phyloP scores from a whole-genome alignment of 2,329 filamentous ascomycete species.

The Purpureocillium lavendulum region DNA sequence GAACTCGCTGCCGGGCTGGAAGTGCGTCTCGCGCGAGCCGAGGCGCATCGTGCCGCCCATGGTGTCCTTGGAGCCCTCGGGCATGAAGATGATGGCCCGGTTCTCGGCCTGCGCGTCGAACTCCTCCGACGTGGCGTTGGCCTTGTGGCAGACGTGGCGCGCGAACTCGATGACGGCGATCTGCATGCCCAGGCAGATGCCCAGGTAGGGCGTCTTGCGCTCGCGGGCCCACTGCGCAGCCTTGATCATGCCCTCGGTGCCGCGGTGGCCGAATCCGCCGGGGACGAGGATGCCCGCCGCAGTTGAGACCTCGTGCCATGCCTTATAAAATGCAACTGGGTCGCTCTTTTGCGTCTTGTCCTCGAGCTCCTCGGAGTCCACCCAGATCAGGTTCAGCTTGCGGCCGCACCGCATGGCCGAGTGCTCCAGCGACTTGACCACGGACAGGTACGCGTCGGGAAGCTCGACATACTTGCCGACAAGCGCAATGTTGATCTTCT shows the following conservation, averaged over 20 bases:
- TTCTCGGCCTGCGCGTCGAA: constrained; percentile 49
- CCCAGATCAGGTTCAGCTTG: constrained; percentile 73
- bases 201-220: constrained; percentile 73
- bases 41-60: constrained; percentile 85
- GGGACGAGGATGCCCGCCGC: constrained; percentile 40
- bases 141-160: constrained; percentile 61
- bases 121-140: constrained; percentile 47
- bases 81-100: constrained; percentile 83
- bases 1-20: constrained; percentile 71
- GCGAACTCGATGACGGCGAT: constrained; percentile 86
- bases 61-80: constrained; percentile 52
- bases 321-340: constrained; percentile 60
- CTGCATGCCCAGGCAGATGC: constrained; percentile 89
- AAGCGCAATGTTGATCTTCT: constrained; percentile 69
- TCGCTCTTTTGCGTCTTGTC: constrained; percentile 48
- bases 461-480: constrained; percentile 88
- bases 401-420: constrained; percentile 76
- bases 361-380: constrained; percentile 82
- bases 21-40: constrained; percentile 64
- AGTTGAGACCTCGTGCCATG: constrained; percentile 1
- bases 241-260: constrained; percentile 83
- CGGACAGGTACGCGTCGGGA: constrained; percentile 77
- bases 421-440: constrained; percentile 84
- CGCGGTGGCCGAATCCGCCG: constrained; percentile 73
- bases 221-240: constrained; percentile 82